A percentile compares a stretch with the other conserved stretches of the same genome.
phyloP scores from a whole-genome alignment of 2,329 filamentous ascomycete genomes.

The Aspergillus sp. region DNA sequence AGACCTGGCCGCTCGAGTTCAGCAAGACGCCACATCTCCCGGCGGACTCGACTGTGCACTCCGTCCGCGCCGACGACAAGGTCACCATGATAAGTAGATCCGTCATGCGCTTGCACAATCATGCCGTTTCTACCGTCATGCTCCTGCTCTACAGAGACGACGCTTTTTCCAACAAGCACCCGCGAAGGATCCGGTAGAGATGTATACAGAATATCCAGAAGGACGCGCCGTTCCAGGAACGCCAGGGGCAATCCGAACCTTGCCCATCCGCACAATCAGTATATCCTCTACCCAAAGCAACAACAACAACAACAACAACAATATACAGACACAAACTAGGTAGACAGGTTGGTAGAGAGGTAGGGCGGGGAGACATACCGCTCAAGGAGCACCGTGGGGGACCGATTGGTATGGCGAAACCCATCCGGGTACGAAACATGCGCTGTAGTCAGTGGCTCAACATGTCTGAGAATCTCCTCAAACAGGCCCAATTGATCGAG shows the following conservation, averaged over 20 bases:
- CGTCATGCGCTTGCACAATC: constrained; percentile 38
- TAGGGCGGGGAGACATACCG: background rate
- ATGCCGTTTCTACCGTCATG: constrained; percentile 24
- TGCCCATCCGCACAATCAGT: background rate
- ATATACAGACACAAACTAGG: background rate
- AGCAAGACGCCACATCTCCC: constrained; percentile 34
- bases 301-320: background rate
- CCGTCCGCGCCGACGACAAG: constrained; percentile 51
- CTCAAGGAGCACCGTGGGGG: constrained; percentile 11
- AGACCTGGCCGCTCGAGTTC: background rate
- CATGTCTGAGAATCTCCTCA: constrained; percentile 13
- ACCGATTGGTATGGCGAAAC: background rate
- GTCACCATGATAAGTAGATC: constrained; percentile 38
- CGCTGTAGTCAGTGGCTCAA: constrained; percentile 18
- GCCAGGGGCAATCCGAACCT: constrained; percentile 21
- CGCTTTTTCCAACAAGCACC: constrained; percentile 30
- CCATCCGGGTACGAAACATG: constrained; percentile 15
- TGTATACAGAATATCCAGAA: constrained; percentile 27
- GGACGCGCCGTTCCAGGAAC: constrained; percentile 21
- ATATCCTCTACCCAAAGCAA: background rate
- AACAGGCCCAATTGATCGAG: constrained; percentile 21
- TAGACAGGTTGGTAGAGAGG: background rate
- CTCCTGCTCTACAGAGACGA: constrained; percentile 31
- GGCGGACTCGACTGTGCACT: constrained; percentile 44
- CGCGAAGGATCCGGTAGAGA: constrained; percentile 35